Percentiles rank a stretch among this genome's conserved stretches.
Evolutionary conservation across 192 early-diverging fungal genomes (phyloP).

Genomic region (Backusella westeae): DNA sequence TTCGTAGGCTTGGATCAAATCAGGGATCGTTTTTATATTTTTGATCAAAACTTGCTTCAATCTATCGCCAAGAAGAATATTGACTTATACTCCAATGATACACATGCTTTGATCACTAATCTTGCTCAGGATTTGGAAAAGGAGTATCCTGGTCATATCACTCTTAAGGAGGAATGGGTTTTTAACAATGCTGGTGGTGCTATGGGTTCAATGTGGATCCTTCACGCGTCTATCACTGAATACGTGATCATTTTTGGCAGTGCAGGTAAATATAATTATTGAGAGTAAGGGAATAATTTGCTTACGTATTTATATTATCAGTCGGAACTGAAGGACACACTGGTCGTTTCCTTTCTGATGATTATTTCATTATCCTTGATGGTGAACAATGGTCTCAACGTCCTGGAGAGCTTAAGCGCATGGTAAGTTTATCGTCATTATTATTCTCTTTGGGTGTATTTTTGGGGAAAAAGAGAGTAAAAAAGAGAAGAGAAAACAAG

Average conservation of each 20-base stretch:
- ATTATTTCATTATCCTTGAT: constrained; percentile 46
- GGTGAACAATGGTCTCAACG: constrained; percentile 47
- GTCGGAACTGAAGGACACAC: constrained; percentile 46
- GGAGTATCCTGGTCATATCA: constrained; percentile 37
- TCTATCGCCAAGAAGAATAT: constrained; percentile 37
- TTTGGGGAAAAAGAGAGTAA: neutral
- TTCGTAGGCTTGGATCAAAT: constrained; percentile 40
- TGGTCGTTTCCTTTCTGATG: constrained; percentile 42
- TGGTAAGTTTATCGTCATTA: constrained; percentile 22
- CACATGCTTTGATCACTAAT: constrained; percentile 27
- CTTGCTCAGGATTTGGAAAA: constrained; percentile 36
- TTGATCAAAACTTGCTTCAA: constrained; percentile 39
- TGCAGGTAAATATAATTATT: constrained; percentile 10
- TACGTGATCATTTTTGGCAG: constrained; percentile 49
- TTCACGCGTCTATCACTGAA: constrained; percentile 45
- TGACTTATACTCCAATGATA: constrained; percentile 34
- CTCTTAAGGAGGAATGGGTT: constrained; percentile 44
- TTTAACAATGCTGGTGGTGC: constrained; percentile 52
- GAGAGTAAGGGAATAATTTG: too few relatives aligned
- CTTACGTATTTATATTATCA: too few relatives aligned
- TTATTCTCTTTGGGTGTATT: neutral
- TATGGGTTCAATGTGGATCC: constrained; percentile 47
- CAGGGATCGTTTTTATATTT: constrained; percentile 35
- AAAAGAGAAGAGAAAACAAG: neutral
- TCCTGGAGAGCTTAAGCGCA: constrained; percentile 34